Conservation (phyloP, 2,329 filamentous ascomycete species). For the Coniochaeta ligniaria region DNA sequence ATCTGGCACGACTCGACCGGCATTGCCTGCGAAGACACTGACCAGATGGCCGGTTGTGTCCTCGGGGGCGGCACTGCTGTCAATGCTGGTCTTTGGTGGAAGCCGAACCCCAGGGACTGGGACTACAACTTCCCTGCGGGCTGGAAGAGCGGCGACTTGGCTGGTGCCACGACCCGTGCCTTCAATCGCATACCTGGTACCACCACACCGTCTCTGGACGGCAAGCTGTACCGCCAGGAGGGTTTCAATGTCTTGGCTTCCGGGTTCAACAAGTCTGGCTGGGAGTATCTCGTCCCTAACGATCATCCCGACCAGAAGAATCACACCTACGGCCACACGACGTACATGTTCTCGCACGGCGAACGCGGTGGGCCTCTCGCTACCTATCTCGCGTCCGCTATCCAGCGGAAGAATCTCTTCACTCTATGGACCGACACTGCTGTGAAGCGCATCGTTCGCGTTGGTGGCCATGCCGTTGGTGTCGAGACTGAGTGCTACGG, state of each 20-base stretch:
- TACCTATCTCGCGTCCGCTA: constrained; percentile 49
- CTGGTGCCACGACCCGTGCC: constrained; percentile 49
- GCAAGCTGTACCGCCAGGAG: constrained; percentile 58
- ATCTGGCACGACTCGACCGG: constrained; percentile 58
- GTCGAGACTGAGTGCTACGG: constrained; percentile 56
- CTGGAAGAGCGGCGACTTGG: constrained; percentile 61
- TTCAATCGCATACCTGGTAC: constrained; percentile 68
- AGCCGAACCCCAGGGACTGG: constrained; percentile 59
- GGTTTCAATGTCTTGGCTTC: constrained; percentile 56
- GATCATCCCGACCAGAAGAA: constrained; percentile 56
- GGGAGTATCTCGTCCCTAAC: constrained; percentile 56
- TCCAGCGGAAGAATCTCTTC: constrained; percentile 52
- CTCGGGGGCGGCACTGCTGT: constrained; percentile 61
- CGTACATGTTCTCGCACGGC: constrained; percentile 61
- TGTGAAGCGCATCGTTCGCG: constrained; percentile 60
- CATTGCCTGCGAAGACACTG: constrained; percentile 62
- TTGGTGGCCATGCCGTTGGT: constrained; percentile 54
- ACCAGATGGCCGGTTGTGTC: constrained; percentile 66
- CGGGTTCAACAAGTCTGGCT: constrained; percentile 54
- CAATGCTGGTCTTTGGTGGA: constrained; percentile 65
- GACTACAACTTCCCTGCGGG: constrained; percentile 65
- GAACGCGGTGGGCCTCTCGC: constrained; percentile 64
- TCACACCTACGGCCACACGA: constrained; percentile 53
- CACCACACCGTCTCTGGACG: constrained; percentile 57
- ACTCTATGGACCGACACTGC: constrained; percentile 58